phyloP scores from a whole-genome alignment of 139 green algal genomes.

The Cymbomonas tetramitiformis region DNA sequence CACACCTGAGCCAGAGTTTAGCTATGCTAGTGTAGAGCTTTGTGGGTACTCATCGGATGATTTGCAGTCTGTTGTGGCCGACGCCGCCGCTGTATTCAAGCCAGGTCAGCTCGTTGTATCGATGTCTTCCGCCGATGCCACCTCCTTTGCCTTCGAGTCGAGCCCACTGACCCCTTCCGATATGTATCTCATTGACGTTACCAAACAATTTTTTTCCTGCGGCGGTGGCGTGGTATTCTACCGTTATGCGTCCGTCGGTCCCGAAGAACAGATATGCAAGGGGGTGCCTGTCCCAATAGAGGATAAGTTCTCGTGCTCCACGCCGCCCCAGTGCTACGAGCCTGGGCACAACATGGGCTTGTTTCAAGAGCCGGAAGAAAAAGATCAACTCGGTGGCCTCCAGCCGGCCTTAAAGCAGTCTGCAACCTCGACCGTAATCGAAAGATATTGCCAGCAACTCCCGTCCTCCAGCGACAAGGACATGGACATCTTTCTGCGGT shows the following conservation, averaged over 20 bases:
- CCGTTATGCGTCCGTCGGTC: not conserved
- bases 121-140: not conserved
- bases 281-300: too few relatives aligned
- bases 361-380: too few relatives aligned
- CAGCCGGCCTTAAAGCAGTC: too few relatives aligned
- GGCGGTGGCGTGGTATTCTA: conserved; percentile 28
- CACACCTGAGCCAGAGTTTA: conserved; percentile 80
- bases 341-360: too few relatives aligned
- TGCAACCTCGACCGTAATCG: too few relatives aligned
- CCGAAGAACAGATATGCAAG: too few relatives aligned
- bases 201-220: too few relatives aligned
- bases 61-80: conserved; percentile 1
- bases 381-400: too few relatives aligned
- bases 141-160: not conserved
- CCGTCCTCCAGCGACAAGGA: conserved; percentile 23
- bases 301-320: too few relatives aligned
- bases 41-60: conserved; percentile 10
- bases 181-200: too few relatives aligned
- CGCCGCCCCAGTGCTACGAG: too few relatives aligned
- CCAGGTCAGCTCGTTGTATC: not conserved
- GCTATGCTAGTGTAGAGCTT: conserved; percentile 77
- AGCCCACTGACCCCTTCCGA: not conserved
- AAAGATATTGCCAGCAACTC: too few relatives aligned
- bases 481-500: conserved; percentile 3
- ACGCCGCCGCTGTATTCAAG: not conserved